Percentiles rank a stretch among this genome's conserved stretches.
These are phyloP conservation scores for Leccinum pachyderme DNA, from an alignment of 1,284 basidiomycete species.

Conservation along the genomic window DNA sequence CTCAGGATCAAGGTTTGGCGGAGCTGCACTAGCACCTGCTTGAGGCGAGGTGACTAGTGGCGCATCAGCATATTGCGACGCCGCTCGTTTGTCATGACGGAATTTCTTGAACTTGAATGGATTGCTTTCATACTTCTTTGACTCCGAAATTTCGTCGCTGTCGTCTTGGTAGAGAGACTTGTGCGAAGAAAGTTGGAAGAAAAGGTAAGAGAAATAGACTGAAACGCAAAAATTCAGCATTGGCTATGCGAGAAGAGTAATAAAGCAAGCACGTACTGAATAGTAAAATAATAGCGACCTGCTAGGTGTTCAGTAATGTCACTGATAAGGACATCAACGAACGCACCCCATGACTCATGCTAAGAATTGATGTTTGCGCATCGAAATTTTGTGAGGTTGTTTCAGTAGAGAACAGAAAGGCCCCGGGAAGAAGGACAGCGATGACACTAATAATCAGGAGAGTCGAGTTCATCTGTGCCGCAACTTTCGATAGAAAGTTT, in stretches of 20 bases:
- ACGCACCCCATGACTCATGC: slow-evolving; percentile 77
- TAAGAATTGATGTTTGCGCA: slow-evolving; percentile 53
- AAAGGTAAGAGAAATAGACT: slow-evolving; percentile 73
- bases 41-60: slow-evolving; percentile 11
- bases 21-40: not conserved
- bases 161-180: slow-evolving; percentile 66
- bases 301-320: slow-evolving; percentile 10
- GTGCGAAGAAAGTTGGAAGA: slow-evolving; percentile 89
- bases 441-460: slow-evolving; percentile 78
- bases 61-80: not conserved
- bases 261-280: slow-evolving; percentile 51
- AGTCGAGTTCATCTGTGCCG: slow-evolving; percentile 78
- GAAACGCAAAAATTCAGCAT: not conserved
- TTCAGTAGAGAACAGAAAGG: slow-evolving; percentile 48
- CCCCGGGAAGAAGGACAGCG: slow-evolving; percentile 77
- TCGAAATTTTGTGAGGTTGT: slow-evolving; percentile 29
- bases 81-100: slow-evolving; percentile 8
- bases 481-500: slow-evolving; percentile 43
- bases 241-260: slow-evolving; percentile 2
- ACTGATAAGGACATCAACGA: not conserved
- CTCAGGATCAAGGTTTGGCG: slow-evolving; percentile 12
- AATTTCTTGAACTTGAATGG: slow-evolving; percentile 27
- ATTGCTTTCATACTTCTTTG: slow-evolving; percentile 29
- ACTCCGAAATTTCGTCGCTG: slow-evolving; percentile 30
- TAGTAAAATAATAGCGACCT: slow-evolving; percentile 79